Evolutionary conservation across 2,329 filamentous ascomycete species (phyloP), one percentile per base, ranked within the genome.

Genomic region (Botrytis porri): DNA sequence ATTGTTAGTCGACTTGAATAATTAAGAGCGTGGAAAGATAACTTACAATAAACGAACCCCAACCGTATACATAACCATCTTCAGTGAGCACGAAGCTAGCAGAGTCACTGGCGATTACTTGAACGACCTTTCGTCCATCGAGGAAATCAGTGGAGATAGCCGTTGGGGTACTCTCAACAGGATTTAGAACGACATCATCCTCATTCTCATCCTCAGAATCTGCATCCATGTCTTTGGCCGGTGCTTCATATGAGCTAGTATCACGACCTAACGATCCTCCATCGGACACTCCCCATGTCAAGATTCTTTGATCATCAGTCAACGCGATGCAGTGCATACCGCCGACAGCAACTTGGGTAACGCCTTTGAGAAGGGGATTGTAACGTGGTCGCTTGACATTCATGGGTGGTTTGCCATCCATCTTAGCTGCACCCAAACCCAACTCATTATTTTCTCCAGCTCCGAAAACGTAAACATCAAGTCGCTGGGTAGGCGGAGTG

Each of bases 281-380:
- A 80, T 97, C 93, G 80, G 96, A 96, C 77, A 96, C 93, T 71
- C 93, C 93, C 93, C 93, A 97, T 41, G 92, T 94, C 71, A 94
- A 84, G 77, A 97, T 92, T 83, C 90, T 90, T 85, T 94, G 93
- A 81, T 95, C 91, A 77, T 90, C 87, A 67, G 93, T 95, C 70
- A 96, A 84, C 4, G 91, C 93, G 75, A 92, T 85, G 70, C 87
- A 90, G 82, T 97, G 93, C 93, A 97, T 95, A 73, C 93, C 93
- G 74, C 93, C 93, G 74, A 91, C 90, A 69, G 92, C 90, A 73
- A 97, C 83, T 81, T 93, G 89, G 3, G 96, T 92, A 51, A 96
- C 89, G 63, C 89, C 88, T 39, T 84, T 82, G 59, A 94, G 84
- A 73, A 87, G 84, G 65, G 86, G 83, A 80, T 93, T 93, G 74